A percentile compares a stretch with the other conserved stretches of the same genome.
These are phyloP conservation scores for Cryphonectria nitschkei DNA, from an alignment of 2,329 filamentous ascomycete species.

Conservation along the genomic window DNA sequence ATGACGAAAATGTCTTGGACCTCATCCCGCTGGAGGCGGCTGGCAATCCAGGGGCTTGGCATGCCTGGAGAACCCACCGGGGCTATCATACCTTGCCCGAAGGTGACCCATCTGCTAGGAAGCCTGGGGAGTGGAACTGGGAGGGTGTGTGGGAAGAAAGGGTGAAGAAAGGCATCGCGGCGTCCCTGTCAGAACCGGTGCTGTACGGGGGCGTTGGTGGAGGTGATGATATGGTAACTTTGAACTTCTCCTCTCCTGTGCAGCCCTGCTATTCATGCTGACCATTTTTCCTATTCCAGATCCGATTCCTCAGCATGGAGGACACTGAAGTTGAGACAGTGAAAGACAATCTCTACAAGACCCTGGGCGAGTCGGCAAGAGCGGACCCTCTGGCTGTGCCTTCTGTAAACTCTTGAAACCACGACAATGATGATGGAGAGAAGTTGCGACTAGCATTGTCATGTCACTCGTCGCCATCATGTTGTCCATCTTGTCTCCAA, in stretches of 20 bases:
- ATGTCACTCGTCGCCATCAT: slow-evolving; percentile 12
- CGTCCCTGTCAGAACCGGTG: slow-evolving; percentile 77
- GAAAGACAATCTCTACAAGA: slow-evolving; percentile 62
- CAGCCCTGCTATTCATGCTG: neutral
- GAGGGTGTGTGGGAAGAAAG: slow-evolving; percentile 94
- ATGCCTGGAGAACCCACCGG: slow-evolving; percentile 81
- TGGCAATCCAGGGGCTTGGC: slow-evolving; percentile 89
- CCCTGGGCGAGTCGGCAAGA: slow-evolving; percentile 41
- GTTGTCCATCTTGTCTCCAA: slow-evolving; percentile 11
- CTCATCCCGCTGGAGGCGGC: slow-evolving; percentile 78
- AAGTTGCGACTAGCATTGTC: slow-evolving; percentile 16
- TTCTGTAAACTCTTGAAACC: slow-evolving; percentile 18
- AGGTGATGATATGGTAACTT: slow-evolving; percentile 73
- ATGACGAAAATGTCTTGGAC: slow-evolving; percentile 76
- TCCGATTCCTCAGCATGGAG: slow-evolving; percentile 69
- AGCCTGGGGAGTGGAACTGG: slow-evolving; percentile 94
- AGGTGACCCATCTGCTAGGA: slow-evolving; percentile 40
- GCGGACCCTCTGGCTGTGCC: slow-evolving; percentile 26
- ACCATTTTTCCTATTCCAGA: slow-evolving; percentile 45
- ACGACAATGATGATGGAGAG: slow-evolving; percentile 6
- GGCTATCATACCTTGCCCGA: slow-evolving; percentile 32
- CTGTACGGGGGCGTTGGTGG: slow-evolving; percentile 70
- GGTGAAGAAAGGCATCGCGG: slow-evolving; percentile 76
- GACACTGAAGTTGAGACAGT: slow-evolving; percentile 60
- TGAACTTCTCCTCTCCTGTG: neutral